Evolutionary conservation across 1,139 yeast species (phyloP), one percentile per base, ranked within the genome.

Genomic region (Yamadazyma oceani): DNA sequence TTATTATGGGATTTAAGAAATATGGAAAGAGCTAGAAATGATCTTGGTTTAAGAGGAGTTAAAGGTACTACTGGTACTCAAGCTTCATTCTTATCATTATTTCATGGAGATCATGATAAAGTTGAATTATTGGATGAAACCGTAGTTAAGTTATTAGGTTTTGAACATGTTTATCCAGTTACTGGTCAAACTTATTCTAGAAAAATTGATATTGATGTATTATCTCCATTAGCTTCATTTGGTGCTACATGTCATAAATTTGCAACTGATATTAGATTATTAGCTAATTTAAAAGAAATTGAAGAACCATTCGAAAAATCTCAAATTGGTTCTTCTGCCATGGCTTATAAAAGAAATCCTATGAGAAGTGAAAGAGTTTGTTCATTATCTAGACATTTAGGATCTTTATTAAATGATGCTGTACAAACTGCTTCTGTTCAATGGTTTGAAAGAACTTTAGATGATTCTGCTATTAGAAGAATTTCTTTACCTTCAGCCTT

Each of bases 61-160:
- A 92, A 92, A 73, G 99, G 99, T 58, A 92, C 99, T 42, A 92
- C 99, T 35, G 99, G 99, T 64, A 92, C 99, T 35, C 99, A 92
- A 69, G 98, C 87, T 39, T 90, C 97, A 2, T 92, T 92, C 77
- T 74, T 92, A 58, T 78, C 97, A 13, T 76, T 92, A 55, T 92
- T 90, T 80, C 94, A 92, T 55, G 97, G 98, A 50, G 83, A 92
- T 64, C 97, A 92, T 65, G 96, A 86, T 60, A 89, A 88, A 71
- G 97, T 92, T 48, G 97, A 92, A 68, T 80, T 74, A 41, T 75
- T 92, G 56, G 99, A 92, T 64, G 82, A 85, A 60, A 82, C 89
- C 53, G 97, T 94, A 39, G 95, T 90, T 43, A 90, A 92, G 64
- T 78, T 92, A 54, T 74, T 90, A 48, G 98, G 97, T 3, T 92